Conservation (phyloP, 768 basidiomycete species). For the Imleria badia region DNA sequence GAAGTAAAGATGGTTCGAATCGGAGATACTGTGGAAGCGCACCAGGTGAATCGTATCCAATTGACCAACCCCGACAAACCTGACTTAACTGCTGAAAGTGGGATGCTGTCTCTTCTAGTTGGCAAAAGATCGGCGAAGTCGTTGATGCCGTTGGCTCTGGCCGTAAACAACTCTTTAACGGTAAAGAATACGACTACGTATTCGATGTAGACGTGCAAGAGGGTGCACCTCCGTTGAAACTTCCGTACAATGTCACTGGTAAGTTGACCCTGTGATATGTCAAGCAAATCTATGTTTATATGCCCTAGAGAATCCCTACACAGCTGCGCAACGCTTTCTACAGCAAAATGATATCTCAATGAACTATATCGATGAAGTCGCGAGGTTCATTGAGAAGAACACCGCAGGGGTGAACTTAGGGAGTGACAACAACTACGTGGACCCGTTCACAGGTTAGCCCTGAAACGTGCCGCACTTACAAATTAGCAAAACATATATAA, state of each 20-base stretch:
- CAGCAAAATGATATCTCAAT: constrained; percentile 78
- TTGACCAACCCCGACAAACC: not conserved
- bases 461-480: not conserved
- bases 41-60: constrained; percentile 60
- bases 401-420: constrained; percentile 76
- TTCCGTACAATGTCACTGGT: constrained; percentile 92
- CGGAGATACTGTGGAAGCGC: constrained; percentile 79
- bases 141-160: constrained; percentile 90
- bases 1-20: constrained; percentile 91
- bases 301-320: constrained; percentile 80
- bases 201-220: constrained; percentile 97
- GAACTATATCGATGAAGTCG: constrained; percentile 86
- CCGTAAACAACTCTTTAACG: constrained; percentile 89
- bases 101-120: constrained; percentile 64
- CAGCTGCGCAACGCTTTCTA: constrained; percentile 87
- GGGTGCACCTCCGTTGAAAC: constrained; percentile 86
- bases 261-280: constrained; percentile 17
- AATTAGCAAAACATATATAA: not conserved
- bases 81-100: constrained; percentile 55
- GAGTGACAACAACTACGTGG: constrained; percentile 59
- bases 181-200: constrained; percentile 98
- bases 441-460: constrained; percentile 83
- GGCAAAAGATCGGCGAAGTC: constrained; percentile 96
- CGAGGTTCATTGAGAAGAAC: constrained; percentile 91
- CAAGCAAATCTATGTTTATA: not conserved